These are phyloP conservation scores for Penicillium crustosum DNA, from an alignment of 2,329 filamentous ascomycete species.

Conservation along the genomic window DNA sequence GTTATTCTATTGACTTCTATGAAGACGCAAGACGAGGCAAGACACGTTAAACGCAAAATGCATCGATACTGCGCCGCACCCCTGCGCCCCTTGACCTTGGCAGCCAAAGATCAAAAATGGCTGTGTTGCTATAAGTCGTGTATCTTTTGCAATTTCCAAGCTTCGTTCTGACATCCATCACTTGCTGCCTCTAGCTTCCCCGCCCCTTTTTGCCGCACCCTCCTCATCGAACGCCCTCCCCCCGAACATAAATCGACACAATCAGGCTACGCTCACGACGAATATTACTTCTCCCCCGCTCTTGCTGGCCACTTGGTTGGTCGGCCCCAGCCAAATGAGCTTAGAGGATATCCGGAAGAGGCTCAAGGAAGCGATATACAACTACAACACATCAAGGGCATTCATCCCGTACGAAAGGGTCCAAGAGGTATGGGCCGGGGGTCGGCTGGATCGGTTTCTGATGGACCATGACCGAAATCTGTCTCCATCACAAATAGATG, in stretches of 20 bases:
- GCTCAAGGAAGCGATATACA: background rate
- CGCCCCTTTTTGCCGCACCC: background rate
- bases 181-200: background rate
- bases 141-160: background rate
- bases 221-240: background rate
- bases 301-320: background rate
- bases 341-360: background rate
- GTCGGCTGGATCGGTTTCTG: conserved; percentile 11
- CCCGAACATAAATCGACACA: background rate
- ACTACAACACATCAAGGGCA: background rate
- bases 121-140: background rate
- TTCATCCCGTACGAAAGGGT: conserved; percentile 13
- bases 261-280: background rate
- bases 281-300: too few species aligned
- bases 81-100: background rate
- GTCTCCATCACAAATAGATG: background rate
- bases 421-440: conserved; percentile 10
- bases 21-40: background rate
- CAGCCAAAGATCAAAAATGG: background rate
- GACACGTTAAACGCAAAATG: background rate
- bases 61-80: background rate
- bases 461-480: background rate
- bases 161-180: background rate
- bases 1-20: background rate
- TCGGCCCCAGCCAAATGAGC: background rate